Conservation (phyloP, 2,329 filamentous ascomycete species). For the Chrysoporthe deuterocubensis region DNA sequence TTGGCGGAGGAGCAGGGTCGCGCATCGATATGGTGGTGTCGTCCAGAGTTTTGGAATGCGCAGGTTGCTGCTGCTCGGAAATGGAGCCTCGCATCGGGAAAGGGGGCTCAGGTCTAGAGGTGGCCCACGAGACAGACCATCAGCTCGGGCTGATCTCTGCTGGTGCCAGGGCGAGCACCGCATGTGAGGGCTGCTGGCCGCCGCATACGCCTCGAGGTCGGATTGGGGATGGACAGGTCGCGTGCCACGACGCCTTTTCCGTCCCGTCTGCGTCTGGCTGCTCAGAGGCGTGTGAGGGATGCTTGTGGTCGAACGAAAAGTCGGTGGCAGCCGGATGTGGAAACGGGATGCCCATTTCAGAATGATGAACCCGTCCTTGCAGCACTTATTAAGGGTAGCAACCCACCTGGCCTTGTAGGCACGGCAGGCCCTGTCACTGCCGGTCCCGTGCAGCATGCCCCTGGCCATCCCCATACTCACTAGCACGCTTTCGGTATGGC, state of each 20-base stretch:
- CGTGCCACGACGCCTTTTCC: slow-evolving; percentile 2
- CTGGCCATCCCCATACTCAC: slow-evolving; percentile 13
- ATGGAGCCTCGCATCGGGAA: background rate
- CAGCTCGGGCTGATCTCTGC: slow-evolving; percentile 5
- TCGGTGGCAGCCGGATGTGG: background rate
- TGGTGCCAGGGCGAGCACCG: background rate
- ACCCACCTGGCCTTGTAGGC: background rate
- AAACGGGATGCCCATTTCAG: background rate
- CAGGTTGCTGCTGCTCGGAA: background rate
- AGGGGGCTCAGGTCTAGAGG: background rate
- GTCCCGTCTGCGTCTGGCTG: too few species aligned
- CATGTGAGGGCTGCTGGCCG: background rate
- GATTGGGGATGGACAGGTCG: background rate
- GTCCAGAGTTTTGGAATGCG: background rate
- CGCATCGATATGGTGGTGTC: background rate
- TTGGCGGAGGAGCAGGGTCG: slow-evolving; percentile 1
- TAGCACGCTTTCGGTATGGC: slow-evolving; percentile 10
- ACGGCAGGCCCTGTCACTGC: slow-evolving; percentile 2
- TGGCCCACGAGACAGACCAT: background rate
- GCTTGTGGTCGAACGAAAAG: background rate
- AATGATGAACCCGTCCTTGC: slow-evolving; percentile 4
- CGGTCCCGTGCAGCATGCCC: slow-evolving; percentile 15
- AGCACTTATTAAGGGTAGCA: slow-evolving; percentile 4
- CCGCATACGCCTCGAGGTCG: background rate
- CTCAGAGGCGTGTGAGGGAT: too few species aligned